Percentiles rank a stretch among this genome's conserved stretches.
phyloP scores from a whole-genome alignment of 2,329 filamentous ascomycete species.

The Blumeriella jaapii region DNA sequence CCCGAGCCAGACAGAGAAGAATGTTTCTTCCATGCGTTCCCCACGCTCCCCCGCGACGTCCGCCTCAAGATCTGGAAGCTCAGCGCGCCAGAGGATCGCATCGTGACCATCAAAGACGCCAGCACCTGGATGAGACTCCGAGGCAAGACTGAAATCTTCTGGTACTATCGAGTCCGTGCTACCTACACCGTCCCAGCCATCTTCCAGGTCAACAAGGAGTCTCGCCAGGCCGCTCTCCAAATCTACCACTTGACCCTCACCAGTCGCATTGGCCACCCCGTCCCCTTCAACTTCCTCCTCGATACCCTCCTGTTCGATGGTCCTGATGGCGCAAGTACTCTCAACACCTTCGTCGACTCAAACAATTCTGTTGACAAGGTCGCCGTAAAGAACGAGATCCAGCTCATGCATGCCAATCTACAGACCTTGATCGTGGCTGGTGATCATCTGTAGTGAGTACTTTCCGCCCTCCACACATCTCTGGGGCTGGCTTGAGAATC shows the following conservation, averaged over 20 bases:
- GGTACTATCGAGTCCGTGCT: not conserved
- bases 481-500: too few species aligned
- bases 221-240: conserved; percentile 1
- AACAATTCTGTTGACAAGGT: not conserved
- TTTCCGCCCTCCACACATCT: too few species aligned
- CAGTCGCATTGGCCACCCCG: conserved; percentile 1
- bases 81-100: not conserved
- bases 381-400: not conserved
- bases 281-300: conserved; percentile 2
- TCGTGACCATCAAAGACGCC: conserved; percentile 2
- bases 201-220: not conserved
- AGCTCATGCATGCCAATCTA: conserved; percentile 4
- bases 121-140: not conserved
- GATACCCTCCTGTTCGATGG: conserved; percentile 5
- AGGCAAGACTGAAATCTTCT: not conserved
- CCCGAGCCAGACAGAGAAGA: too few species aligned
- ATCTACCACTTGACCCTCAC: conserved; percentile 5
- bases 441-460: conserved; percentile 5
- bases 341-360: conserved; percentile 2
- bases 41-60: conserved; percentile 3
- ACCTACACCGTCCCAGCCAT: not conserved
- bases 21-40: conserved; percentile 1
- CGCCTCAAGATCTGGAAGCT: conserved; percentile 3
- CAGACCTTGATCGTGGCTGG: conserved; percentile 3
- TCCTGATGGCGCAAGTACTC: not conserved